Evolutionary conservation across 2,329 filamentous ascomycete species (phyloP), one percentile per base, ranked within the genome.

Genomic region (Cytospora piceae): DNA sequence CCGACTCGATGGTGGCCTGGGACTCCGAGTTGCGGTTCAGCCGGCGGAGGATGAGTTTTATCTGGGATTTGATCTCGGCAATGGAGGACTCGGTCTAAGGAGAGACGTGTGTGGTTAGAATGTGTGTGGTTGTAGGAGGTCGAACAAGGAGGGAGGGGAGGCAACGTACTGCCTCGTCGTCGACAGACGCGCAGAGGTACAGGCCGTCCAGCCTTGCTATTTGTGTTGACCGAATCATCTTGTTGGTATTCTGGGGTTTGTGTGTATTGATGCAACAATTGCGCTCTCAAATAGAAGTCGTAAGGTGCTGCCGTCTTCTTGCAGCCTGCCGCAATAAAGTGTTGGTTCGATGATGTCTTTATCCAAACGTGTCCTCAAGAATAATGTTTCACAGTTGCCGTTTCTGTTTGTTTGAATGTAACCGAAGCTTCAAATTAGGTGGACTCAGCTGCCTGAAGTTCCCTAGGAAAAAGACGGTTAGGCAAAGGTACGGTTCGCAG

Each of bases 131-230:
- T 24, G 49, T 27, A 29, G 51, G 39, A 70, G 67, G 17, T 8
- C 20, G 31, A 56, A 42, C 60, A 24, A 58, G 51, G 55, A 62
- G 27, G 63, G 42, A 20, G 22, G 49, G 34, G 58, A 31, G 51
- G 62, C 31, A 39, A 71, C 78, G 67, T 74, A 90, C 88, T 81
- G 91, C 87, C 74, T 93, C 91, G 77, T 97, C 93, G 78, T 98
- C 95, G 73, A 97, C 92, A 2, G 94, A 97, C 67, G 94, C 94
- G 75, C 93, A 94, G 71, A 99, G 87, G 85, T 96, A 94, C 71
- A 98, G 87, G 85, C 94, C 94, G 80, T 98, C 95, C 60, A 98
- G 86, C 79, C 95, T 87, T 70, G 93, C 90, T 81, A 99, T 97
- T 81, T 97, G 92, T 61, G 94, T 99, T 73, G 94, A 95, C 77